Evolutionary conservation across 257 asterid genomes (phyloP).

Genomic region (Plantago elongata): DNA sequence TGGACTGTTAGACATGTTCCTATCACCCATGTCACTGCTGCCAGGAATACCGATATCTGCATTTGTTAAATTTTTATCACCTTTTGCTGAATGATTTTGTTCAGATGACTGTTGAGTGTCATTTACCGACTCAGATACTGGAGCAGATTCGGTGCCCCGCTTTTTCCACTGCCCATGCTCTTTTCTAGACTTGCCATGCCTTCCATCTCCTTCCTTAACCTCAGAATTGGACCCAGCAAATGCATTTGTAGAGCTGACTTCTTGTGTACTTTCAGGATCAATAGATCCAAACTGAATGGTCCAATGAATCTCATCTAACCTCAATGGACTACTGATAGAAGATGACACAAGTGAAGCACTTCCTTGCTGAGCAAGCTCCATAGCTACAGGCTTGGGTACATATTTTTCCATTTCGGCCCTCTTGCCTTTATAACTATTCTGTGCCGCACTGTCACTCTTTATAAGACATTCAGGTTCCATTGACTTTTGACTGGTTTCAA

Average conservation of each 20-base stretch:
- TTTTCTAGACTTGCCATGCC: conserved; percentile 49
- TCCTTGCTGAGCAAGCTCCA: conserved; percentile 84
- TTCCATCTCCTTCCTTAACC: conserved; percentile 38
- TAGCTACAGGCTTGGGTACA: conserved; percentile 87
- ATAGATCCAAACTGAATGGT: conserved; percentile 31
- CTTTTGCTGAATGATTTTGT: conserved; percentile 27
- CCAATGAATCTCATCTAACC: conserved; percentile 35
- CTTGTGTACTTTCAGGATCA: conserved; percentile 26
- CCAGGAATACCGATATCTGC: conserved; percentile 28
- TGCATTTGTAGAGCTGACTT: conserved; percentile 28
- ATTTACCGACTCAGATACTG: conserved; percentile 33
- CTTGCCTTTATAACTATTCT: conserved; percentile 64
- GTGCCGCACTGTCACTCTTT: conserved; percentile 40
- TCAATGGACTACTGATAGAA: conserved; percentile 25
- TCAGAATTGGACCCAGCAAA: conserved; percentile 29
- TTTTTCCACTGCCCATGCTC: conserved; percentile 62
- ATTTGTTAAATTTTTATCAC: conserved; percentile 27
- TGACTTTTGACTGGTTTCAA: conserved; percentile 40
- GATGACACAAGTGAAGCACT: conserved; percentile 32
- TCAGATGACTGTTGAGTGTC: conserved; percentile 28
- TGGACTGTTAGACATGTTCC: conserved; percentile 20
- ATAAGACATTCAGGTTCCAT: conserved; percentile 30
- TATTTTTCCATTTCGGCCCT: conserved; percentile 98
- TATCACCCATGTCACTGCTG: conserved; percentile 21
- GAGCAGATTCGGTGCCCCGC: conserved; percentile 39